Base-by-base conservation (phyloP, 2,329 filamentous ascomycete species). In the Penicillium sp. region DNA sequence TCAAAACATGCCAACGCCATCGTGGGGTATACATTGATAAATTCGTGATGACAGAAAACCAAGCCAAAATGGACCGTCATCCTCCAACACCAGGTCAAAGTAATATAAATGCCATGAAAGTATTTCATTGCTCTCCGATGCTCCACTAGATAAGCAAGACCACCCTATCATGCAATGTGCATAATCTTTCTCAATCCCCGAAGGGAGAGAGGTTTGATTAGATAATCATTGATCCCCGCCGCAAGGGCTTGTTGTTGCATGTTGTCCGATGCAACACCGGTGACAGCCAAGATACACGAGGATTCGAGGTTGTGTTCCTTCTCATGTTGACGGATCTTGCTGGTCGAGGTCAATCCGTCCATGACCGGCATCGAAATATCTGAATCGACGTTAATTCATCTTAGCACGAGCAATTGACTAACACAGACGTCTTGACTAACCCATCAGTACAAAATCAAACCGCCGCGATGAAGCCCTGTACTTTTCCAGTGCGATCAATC, bases 291-390 rank as follows among this genome's bases (percentile, higher is more conserved):
- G 32, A 67, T 62, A 27, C 52, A 58, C 8, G 59, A 51, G 3
- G 59, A 55, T 3, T 46, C 39, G 2, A 60, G 46, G 1, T 51
- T 46, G 5, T 61, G 54, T 5, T 62, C 51, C 18, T 62, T 59
- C 51, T 70, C 67, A 29, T 62, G 57, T 25, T 61, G 55, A 18
- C 72, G 65, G 46, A 75, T 74, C 13, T 63, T 63, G 11, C 65
- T 60, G 1, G 72, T 72, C 5, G 71, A 69, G 25, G 66, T 63
- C 26, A 75, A 67, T 1, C 72, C 72, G 46, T 73, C 66, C 66
- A 73, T 67, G 5, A 72, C 55, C 1, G 71, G 71, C 70, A 73
- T 73, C 12, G 64, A 68, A 18, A 74, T 65, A 47, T 73, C 71
- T 72, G 60, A 51, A 40, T 60, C 50, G 4, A 34, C 4, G 13